Base-by-base conservation (phyloP, 2,329 filamentous ascomycete species). In the Fonsecaea pugnacius region DNA sequence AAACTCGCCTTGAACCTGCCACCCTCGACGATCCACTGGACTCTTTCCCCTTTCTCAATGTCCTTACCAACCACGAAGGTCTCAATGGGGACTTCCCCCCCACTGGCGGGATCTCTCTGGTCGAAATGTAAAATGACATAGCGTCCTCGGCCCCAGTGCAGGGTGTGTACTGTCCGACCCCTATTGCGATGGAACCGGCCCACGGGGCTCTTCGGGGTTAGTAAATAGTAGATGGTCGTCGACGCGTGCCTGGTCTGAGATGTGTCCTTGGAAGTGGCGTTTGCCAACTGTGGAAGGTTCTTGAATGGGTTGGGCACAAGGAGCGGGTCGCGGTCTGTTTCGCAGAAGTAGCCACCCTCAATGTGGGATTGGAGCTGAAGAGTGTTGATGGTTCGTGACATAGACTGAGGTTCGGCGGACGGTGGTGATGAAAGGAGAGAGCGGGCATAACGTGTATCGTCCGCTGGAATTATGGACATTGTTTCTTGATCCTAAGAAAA, bases 11-110 rank as follows among this genome's bases (percentile, higher is more conserved):
- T 91, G 73, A 83, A 91, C 73, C 86, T 85, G 4, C 85, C 87
- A 0, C 88, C 87, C 60, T 89, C 86, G 8, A 91, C 87, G 65
- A 89, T 79, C 88, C 88, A 91, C 73, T 89, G 86, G 70, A 88
- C 68, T 72, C 73, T 83, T 78, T 91, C 88, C 0, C 87, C 88
- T 0, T 72, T 74, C 4, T 76, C 78, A 7, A 89, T 86, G 76
- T 87, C 78, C 14, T 78, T 79, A 0, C 88, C 88, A 1, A 90
- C 88, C 2, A 87, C 74, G 76, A 72, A 88, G 35, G 43, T 59
- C 35, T 59, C 57, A 77, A 12, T 78, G 79, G 0, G 87, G 4
- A 18, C 24, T 48, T 58, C 38, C 21, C 38, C 9, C 21, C 55
- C n/a, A 7, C 14, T 16, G 8, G 38, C 38, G 14, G 36, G 16